phyloP scores from a whole-genome alignment of 2,329 filamentous ascomycete genomes.

The Aspergillus bombycis region DNA sequence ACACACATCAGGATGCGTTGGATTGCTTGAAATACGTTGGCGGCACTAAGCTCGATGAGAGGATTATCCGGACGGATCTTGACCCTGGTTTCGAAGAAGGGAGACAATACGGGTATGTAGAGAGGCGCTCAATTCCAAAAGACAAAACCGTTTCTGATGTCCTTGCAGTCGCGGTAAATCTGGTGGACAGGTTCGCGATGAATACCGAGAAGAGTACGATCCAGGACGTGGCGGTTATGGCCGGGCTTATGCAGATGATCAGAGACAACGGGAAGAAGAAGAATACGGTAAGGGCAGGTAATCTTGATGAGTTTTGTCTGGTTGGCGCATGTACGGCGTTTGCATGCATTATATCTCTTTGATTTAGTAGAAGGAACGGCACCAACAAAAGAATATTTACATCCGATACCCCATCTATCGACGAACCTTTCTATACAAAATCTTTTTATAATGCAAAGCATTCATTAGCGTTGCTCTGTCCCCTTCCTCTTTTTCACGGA shows the following conservation, averaged over 20 bases:
- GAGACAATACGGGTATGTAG: conserved; percentile 77
- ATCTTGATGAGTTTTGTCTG: conserved; percentile 14
- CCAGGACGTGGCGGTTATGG: conserved; percentile 91
- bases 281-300: conserved; percentile 62
- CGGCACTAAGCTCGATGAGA: conserved; percentile 95
- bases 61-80: conserved; percentile 91
- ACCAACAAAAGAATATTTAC: conserved; percentile 27
- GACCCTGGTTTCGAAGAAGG: conserved; percentile 97
- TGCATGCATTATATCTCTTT: conserved; percentile 34
- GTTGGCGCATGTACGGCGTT: conserved; percentile 38
- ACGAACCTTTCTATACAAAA: conserved; percentile 15
- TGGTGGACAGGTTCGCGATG: conserved; percentile 93
- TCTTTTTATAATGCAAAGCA: conserved; percentile 17
- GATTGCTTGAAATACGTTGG: conserved; percentile 99
- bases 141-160: conserved; percentile 6
- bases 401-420: conserved; percentile 33
- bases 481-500: conserved; percentile 37
- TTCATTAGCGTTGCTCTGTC: conserved; percentile 23
- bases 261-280: conserved; percentile 59
- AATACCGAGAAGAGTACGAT: conserved; percentile 96
- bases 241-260: conserved; percentile 71
- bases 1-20: conserved; percentile 93
- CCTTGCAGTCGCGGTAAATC: conserved; percentile 76
- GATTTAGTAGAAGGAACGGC: conserved; percentile 29
- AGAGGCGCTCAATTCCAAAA: background rate